Evolutionary conservation across 768 basidiomycete genomes (phyloP).

Genomic region (Leccinum ochraceum): DNA sequence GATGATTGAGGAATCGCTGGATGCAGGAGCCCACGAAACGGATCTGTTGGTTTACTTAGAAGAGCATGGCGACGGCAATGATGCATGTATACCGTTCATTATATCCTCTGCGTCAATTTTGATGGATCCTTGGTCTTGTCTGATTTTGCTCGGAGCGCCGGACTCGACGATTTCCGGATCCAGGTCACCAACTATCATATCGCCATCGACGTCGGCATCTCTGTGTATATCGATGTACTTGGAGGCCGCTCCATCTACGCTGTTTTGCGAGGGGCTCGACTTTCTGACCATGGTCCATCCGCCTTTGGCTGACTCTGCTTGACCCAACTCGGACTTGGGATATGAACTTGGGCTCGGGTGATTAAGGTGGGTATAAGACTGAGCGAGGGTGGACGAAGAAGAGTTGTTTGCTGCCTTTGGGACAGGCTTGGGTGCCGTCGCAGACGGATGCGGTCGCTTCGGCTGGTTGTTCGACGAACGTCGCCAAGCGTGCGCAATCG

Average conservation of each 20-base stretch:
- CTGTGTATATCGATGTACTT: conserved; percentile 30
- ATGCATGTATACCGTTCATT: conserved; percentile 59
- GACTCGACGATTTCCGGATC: conserved; percentile 54
- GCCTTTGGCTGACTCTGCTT: conserved; percentile 46
- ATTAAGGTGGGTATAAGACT: conserved; percentile 79
- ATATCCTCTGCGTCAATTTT: conserved; percentile 73
- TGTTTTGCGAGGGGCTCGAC: conserved; percentile 31
- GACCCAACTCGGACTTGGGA: conserved; percentile 48
- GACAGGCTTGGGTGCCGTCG: conserved; percentile 55
- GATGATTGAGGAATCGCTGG: conserved; percentile 18
- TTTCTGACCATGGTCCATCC: conserved; percentile 80
- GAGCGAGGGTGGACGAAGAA: conserved; percentile 69
- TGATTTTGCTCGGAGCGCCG: conserved; percentile 40
- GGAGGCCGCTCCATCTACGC: conserved; percentile 24
- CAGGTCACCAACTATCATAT: conserved; percentile 76
- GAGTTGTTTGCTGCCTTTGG: conserved; percentile 48
- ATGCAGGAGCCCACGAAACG: conserved; percentile 53
- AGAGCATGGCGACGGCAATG: conserved; percentile 18
- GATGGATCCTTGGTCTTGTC: conserved; percentile 49
- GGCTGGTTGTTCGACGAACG: conserved; percentile 27
- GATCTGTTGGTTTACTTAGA: conserved; percentile 49
- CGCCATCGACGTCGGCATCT: conserved; percentile 71
- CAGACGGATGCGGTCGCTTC: conserved; percentile 31
- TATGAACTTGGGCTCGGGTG: conserved; percentile 78
- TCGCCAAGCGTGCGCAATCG: conserved; percentile 48